Evolutionary conservation across 495 filamentous ascomycete genomes (phyloP), one percentile per base, ranked within the genome.

Genomic region (Talaromyces ruber): DNA sequence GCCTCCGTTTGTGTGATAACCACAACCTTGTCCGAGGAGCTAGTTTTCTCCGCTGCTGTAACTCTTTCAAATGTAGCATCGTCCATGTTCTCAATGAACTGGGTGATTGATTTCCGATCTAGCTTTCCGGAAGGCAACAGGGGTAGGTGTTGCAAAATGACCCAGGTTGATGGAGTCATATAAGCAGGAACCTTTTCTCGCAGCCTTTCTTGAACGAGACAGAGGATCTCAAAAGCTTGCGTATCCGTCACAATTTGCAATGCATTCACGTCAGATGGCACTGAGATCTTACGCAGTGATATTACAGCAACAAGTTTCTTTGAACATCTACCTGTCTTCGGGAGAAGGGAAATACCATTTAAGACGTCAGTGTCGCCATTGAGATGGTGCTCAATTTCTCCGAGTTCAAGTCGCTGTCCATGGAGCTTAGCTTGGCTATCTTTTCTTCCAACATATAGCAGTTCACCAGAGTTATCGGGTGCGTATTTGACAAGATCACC

Each of bases 341-440:
- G 74, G 54, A 82, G 66, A 4, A 76, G 79, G 65, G 73, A 68
- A 2, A 77, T 67, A 39, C 76, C 76, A 24, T 78, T 74, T 34
- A 78, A 74, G n/a, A 76, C 63, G 16, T 68, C 59, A 1, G 51
- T 16, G 29, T 75, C 68, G 6, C 64, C 65, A 51, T 68, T 68
- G 16, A 72, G 61, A 29, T 71, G 69, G 59, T 75, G 61, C 59
- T 78, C 75, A 32, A 76, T 70, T 57, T 78, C 79, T 0, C 72
- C 75, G 5, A 78, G 63, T 26, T 76, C 78, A 16, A 81, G 70
- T 3, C 74, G 74, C 28, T 73, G 72, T 16, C 69, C 77, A 60
- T 69, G 73, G 32, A 68, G 65, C 67, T 86, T 86, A 8, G 82
- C 78, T 64, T 84, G 82, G 12, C 76, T 76, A 60, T 86, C 84